A percentile compares a stretch with the other conserved stretches of the same genome.
These are phyloP conservation scores for Geoglossum cookeanum DNA, from an alignment of 2,329 filamentous ascomycete genomes.

Conservation along the genomic window DNA sequence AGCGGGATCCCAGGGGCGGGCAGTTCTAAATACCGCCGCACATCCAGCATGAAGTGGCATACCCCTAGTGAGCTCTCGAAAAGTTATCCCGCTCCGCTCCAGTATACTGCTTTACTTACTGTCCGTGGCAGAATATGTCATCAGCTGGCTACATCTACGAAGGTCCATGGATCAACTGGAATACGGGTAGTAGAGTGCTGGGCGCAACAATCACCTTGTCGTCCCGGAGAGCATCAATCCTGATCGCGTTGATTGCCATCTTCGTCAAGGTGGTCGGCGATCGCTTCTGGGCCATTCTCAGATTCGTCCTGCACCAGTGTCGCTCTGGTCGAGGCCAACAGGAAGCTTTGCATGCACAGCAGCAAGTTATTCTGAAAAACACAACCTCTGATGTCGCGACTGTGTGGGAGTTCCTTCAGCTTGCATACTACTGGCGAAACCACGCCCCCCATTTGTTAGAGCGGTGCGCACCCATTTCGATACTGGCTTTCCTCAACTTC, in stretches of 20 bases:
- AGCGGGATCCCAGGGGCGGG: no score
- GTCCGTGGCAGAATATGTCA: no score
- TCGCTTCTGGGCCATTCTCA: neutral
- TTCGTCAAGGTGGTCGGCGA: neutral
- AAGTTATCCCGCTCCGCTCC: no score
- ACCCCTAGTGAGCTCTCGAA: no score
- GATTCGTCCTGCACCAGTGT: neutral
- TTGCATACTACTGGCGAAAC: neutral
- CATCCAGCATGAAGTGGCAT: no score
- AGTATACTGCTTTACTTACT: no score
- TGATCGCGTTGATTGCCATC: conserved; percentile 1
- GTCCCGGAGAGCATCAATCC: neutral
- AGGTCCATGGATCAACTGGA: neutral
- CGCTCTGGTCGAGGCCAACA: neutral
- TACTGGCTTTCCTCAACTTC: neutral
- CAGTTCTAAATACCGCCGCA: no score
- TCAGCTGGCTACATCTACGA: neutral
- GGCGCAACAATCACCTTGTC: no score
- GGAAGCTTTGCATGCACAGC: neutral
- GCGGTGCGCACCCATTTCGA: neutral
- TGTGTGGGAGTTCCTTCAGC: neutral
- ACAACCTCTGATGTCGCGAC: neutral
- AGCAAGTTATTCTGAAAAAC: neutral
- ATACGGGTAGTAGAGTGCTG: no score
- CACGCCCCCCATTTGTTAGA: neutral